phyloP scores from a whole-genome alignment of 2,329 filamentous ascomycete species.

The Aspergillus arachidicola region DNA sequence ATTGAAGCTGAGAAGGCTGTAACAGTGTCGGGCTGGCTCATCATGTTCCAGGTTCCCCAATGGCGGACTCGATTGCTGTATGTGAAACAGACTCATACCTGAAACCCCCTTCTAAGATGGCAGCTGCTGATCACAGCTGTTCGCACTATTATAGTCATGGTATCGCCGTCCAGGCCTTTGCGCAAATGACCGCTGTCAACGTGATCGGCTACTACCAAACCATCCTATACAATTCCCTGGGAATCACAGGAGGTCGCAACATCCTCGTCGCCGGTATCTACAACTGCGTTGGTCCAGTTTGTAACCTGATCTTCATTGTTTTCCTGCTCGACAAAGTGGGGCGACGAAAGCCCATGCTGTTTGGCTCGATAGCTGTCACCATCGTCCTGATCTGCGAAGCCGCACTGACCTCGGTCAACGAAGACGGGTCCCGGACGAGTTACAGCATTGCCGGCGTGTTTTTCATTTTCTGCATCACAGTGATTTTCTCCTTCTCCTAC shows the following conservation, averaged over 20 bases:
- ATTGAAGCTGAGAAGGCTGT: slow-evolving; percentile 62
- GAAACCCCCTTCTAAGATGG: neutral
- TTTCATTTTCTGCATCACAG: slow-evolving; percentile 66
- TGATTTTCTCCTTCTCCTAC: slow-evolving; percentile 63
- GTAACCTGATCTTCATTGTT: slow-evolving; percentile 54
- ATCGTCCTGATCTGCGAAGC: slow-evolving; percentile 64
- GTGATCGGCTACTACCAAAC: slow-evolving; percentile 48
- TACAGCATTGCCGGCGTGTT: slow-evolving; percentile 64
- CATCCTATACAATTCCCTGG: slow-evolving; percentile 49
- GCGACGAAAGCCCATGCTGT: slow-evolving; percentile 55
- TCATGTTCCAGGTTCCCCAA: slow-evolving; percentile 46
- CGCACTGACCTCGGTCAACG: slow-evolving; percentile 56
- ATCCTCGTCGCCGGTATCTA: slow-evolving; percentile 63
- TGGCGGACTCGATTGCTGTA: slow-evolving; percentile 62
- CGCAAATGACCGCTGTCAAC: slow-evolving; percentile 55
- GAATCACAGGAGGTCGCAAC: slow-evolving; percentile 57
- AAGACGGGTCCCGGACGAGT: slow-evolving; percentile 43
- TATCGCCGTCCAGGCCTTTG: slow-evolving; percentile 65
- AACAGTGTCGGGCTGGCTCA: slow-evolving; percentile 46
- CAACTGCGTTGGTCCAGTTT: slow-evolving; percentile 57
- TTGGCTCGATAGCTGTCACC: slow-evolving; percentile 57
- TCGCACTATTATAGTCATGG: slow-evolving; percentile 48
- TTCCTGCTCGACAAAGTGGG: slow-evolving; percentile 59
- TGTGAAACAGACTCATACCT: slow-evolving; percentile 9
- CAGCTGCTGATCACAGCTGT: neutral